These are phyloP conservation scores for Tuber melanosporum DNA, from an alignment of 495 filamentous ascomycete genomes.

Conservation along the genomic window DNA sequence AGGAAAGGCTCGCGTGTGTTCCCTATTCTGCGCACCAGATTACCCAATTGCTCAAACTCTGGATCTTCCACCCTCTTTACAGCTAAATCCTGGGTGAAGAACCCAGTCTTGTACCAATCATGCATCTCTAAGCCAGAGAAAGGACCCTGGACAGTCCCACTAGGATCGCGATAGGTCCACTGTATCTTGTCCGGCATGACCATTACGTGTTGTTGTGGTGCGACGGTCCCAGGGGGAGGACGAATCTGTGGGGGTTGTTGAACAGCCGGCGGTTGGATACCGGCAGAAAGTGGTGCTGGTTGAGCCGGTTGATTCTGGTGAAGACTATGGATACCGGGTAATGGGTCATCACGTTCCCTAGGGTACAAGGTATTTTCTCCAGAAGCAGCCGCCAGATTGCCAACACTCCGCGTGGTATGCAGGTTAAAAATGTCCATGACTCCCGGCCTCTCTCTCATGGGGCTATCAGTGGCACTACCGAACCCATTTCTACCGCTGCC, in stretches of 20 bases:
- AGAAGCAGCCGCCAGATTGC: slow-evolving; percentile 42
- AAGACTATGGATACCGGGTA: slow-evolving; percentile 20
- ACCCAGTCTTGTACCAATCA: slow-evolving; percentile 98
- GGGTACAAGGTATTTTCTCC: slow-evolving; percentile 44
- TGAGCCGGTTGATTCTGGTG: slow-evolving; percentile 33
- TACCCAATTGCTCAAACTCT: slow-evolving; percentile 93
- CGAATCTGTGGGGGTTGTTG: slow-evolving; percentile 38
- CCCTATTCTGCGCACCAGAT: slow-evolving; percentile 89
- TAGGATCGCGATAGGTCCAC: slow-evolving; percentile 95
- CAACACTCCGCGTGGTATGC: slow-evolving; percentile 44
- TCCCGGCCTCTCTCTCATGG: slow-evolving; percentile 53
- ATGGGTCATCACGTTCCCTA: slow-evolving; percentile 38
- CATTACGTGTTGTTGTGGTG: slow-evolving; percentile 63
- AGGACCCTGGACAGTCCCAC: slow-evolving; percentile 83
- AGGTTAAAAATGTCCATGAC: slow-evolving; percentile 53
- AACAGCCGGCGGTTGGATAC: slow-evolving; percentile 19
- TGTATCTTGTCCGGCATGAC: slow-evolving; percentile 99
- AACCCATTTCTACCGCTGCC: slow-evolving; percentile 47
- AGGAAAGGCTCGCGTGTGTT: slow-evolving; percentile 97
- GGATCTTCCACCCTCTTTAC: slow-evolving; percentile 89
- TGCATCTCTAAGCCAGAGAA: slow-evolving; percentile 98
- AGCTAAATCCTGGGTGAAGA: slow-evolving; percentile 87
- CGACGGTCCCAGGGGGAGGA: slow-evolving; percentile 33
- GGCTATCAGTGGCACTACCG: slow-evolving; percentile 57
- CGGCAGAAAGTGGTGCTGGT: slow-evolving; percentile 27